phyloP scores from a whole-genome alignment of 2,329 filamentous ascomycete genomes.

The Aspergillus oerlinghausenensis region DNA sequence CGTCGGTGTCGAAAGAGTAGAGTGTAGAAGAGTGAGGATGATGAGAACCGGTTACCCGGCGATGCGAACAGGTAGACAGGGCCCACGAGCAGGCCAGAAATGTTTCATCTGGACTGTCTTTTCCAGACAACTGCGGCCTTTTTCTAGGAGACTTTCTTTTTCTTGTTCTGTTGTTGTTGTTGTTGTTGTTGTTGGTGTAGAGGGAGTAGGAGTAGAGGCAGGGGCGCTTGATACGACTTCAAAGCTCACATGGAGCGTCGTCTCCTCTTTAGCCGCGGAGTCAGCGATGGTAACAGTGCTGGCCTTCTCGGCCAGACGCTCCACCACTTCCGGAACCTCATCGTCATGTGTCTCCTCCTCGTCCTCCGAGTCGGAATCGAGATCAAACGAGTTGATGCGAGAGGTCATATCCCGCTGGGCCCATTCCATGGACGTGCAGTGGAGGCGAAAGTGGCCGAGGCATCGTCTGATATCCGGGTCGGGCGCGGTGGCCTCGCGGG shows the following conservation, averaged over 20 bases:
- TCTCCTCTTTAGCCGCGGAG: constrained; percentile 3
- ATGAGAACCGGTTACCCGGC: constrained; percentile 5
- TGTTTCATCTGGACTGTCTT: constrained; percentile 21
- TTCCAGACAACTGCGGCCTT: constrained; percentile 25
- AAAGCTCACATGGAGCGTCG: constrained; percentile 13
- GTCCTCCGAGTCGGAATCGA: constrained; percentile 23
- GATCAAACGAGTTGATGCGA: constrained; percentile 33
- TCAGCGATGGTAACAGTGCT: constrained; percentile 1
- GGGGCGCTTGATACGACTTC: constrained; percentile 9
- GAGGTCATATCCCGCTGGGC: constrained; percentile 33
- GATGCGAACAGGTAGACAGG: constrained; percentile 20
- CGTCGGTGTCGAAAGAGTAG: not conserved
- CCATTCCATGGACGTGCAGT: constrained; percentile 30
- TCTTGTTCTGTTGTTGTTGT: constrained; percentile 3
- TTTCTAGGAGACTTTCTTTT: constrained; percentile 19
- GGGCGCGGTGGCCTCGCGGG: constrained; percentile 31
- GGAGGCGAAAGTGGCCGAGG: constrained; percentile 31
- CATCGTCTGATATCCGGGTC: constrained; percentile 33
- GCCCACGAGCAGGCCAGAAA: constrained; percentile 21
- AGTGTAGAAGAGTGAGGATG: not conserved
- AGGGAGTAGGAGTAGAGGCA: not conserved
- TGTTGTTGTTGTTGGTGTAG: constrained; percentile 1
- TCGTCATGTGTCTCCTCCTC: constrained; percentile 13
- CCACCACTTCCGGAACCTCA: constrained; percentile 3
- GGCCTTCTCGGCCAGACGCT: not conserved